Base-by-base conservation (phyloP, 768 basidiomycete genomes). In the Termitomyces sp. region DNA sequence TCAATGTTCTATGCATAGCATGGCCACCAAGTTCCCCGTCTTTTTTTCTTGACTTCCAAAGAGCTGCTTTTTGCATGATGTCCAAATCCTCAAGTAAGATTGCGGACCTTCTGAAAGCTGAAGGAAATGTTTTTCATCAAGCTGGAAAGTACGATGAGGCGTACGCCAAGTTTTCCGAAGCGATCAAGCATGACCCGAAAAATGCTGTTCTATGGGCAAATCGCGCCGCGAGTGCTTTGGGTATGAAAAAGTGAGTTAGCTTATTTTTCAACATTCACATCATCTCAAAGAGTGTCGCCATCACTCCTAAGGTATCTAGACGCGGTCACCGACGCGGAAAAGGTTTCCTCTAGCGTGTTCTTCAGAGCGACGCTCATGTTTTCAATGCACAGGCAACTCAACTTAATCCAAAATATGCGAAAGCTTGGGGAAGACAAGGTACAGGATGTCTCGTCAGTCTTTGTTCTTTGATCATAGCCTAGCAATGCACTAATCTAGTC, bases 121-220 rank as follows among this genome's bases (percentile, higher is more conserved):
- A 76, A 57, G 80, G 75, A 10, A 81, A 82, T 60, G 69, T 65
- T 9, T 62, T 75, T 14, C 73, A 73, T 57, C 58, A 62, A 9
- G 64, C 70, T 53, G 66, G 72, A 34, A 60, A 74, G 27, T 76
- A 71, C 57, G 48, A 57, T 16, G 69, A 62, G 5, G 78, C 77
- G 5, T 69, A 71, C 55, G 49, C 65, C 7, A 77, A 77, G 54
- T 81, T 78, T 59, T 67, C 74, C 1, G 69, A 73, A 46, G 79
- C 77, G 10, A 77, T 81, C 59, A 67, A 68, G 48, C 64, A 68
- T 54, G 70, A 75, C 35, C 69, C 69, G 8, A 62, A 65, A n/a
- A 77, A 77, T 59, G 73, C 77, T 0, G 63, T 81, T 5, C 64
- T 79, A 17, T 77, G 73, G 58, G 71, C 74, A 25, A 81, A 81